Evolutionary conservation across 2,329 filamentous ascomycete genomes (phyloP), one percentile per base, ranked within the genome.

Genomic region (Dothideomycetes sp.): DNA sequence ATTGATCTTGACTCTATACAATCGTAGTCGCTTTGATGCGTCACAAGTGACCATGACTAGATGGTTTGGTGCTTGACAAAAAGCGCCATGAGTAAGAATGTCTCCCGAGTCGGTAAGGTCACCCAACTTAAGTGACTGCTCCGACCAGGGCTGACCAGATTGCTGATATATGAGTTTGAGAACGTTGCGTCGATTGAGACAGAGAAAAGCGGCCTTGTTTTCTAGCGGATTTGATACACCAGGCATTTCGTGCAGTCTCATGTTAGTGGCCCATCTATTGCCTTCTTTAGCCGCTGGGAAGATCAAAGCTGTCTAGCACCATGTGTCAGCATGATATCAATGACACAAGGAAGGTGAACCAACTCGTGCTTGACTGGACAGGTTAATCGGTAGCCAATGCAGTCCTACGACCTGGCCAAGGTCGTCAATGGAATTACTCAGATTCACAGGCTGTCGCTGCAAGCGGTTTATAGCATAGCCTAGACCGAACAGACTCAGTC

Each of bases 91-190:
- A 0, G 84, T 30, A 44, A 48, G 23, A 46, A 46, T 11, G 41
- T 47, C 40, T 53, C 54, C 78, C 0, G 81, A 78, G 23, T 78
- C 78, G 19, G 77, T 71, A 43, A 85, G 71, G 47, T 78, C 80
- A 55, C 88, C 83, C 24, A 94, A 63, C 47, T 89, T 82, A n/a
- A 80, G 66, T 3, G 73, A 74, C 0, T 77, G 74, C 54, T 93
- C 84, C 45, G 80, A 75, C 63, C 85, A 80, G 51, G 76, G 76
- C 42, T 70, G 74, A 57, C 79, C 85, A 30, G 76, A 78, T 49
- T 88, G 84, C 28, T 83, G 76, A 64, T 81, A 94, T 34, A 88
- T 71, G 53, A 95, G 69, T 52, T 80, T 82, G 41, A 95, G 67
- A 33, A 76, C 64, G 6, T 84, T 85, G 50, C 78, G 78, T 31